Evolutionary conservation across 2,329 filamentous ascomycete species (phyloP), one percentile per base, ranked within the genome.

Genomic region (Microsporum ferrugineum): DNA sequence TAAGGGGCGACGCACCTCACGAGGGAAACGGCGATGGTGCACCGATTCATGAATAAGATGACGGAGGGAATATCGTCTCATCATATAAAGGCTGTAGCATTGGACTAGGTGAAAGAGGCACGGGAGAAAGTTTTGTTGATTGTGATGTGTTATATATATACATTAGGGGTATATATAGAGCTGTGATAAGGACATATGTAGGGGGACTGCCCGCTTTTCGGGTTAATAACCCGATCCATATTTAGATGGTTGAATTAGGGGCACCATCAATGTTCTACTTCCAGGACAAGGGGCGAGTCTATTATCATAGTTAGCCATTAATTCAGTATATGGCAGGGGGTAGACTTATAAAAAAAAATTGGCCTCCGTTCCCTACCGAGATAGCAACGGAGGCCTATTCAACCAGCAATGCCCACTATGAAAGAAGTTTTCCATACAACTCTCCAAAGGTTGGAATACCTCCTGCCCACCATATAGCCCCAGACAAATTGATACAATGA

Each of bases 331-430:
- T 56, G 51, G 3, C 39, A 2, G 5, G 17, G 8, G 68, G 67
- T 61, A 43, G 31, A 75, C 73, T 73, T 75, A 75, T 75, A 72
- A 70, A 70, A 53, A 73, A 73, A 66, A 51, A 67, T 62, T 57
- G 62, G 57, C 65, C 68, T 70, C 67, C 63, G 65, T 65, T 67
- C 66, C 64, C 41, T 63, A 59, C 61, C 63, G 36, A 49, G 65
- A 66, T 66, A 68, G 62, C n/a, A 47, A n/a, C 23, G 57, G 36
- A 57, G 38, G n/a, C 33, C 33, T 39, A 38, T 41, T 33, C n/a
- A 39, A 57, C 34, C 34, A 27, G 34, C 55, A 38, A 57, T 31
- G 27, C 12, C 55, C n/a, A 29, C 33, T 39, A 12, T 27, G 14
- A 14, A 57, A 10, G 27, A 41, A 23, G 33, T 14, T 23, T n/a